These are phyloP conservation scores for Pleodorina starrii DNA, from an alignment of 139 green algal genomes.

Conservation along the genomic window DNA sequence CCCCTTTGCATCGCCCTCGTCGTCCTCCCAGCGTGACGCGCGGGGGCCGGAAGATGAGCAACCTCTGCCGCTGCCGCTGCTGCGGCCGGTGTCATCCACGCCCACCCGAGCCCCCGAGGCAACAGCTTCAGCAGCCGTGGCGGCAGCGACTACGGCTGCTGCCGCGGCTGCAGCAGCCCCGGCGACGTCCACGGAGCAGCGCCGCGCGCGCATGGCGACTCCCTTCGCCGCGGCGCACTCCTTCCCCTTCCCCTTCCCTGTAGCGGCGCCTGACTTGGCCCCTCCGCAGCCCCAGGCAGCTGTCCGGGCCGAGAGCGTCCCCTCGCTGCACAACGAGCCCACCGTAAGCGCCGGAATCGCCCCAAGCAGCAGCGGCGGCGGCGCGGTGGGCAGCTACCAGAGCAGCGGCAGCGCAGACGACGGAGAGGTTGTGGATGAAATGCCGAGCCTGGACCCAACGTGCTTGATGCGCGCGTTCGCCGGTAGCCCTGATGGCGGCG, in stretches of 20 bases:
- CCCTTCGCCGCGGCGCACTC: conserved; percentile 10
- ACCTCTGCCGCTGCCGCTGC: neutral
- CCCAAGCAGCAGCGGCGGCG: neutral
- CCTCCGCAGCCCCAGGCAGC: neutral
- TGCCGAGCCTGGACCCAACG: neutral
- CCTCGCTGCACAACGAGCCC: conserved; percentile 24
- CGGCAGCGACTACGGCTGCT: neutral
- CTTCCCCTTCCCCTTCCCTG: too few relatives aligned
- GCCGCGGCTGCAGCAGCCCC: neutral
- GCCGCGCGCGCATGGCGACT: neutral
- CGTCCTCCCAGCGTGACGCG: too few relatives aligned
- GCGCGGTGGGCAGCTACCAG: neutral
- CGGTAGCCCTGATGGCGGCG: too few relatives aligned
- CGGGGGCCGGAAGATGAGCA: neutral
- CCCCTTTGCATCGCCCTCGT: neutral
- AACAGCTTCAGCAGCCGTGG: neutral
- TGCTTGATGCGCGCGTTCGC: too few relatives aligned
- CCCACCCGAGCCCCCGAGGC: neutral
- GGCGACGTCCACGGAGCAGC: neutral
- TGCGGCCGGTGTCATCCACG: neutral
- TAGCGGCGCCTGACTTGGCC: neutral
- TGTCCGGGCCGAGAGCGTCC: neutral
- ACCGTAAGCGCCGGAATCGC: conserved; percentile 2
- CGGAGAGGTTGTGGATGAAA: neutral
- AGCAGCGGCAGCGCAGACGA: neutral